These are phyloP conservation scores for Diaporthe amygdali DNA, from an alignment of 2,329 filamentous ascomycete species.

Conservation along the genomic window DNA sequence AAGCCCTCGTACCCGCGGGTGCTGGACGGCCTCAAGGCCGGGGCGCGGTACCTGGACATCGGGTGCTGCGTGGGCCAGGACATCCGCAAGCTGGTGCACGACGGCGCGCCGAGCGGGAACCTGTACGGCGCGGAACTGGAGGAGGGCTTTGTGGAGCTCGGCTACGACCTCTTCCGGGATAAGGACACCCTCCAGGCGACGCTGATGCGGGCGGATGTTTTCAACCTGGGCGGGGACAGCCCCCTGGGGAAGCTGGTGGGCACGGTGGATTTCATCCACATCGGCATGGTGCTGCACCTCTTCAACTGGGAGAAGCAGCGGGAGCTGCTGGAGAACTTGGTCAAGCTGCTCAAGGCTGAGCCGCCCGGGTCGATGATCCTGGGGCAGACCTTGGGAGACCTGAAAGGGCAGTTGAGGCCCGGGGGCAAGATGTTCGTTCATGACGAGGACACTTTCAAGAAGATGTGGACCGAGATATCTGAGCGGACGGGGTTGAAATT, in stretches of 20 bases:
- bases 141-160: conserved; percentile 37
- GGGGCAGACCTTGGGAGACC: conserved; percentile 24
- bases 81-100: conserved; percentile 46
- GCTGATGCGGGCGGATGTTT: conserved; percentile 34
- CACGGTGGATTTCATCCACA: conserved; percentile 35
- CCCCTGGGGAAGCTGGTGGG: conserved; percentile 29
- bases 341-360: conserved; percentile 30
- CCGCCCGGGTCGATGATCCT: conserved; percentile 21
- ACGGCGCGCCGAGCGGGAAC: conserved; percentile 43
- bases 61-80: conserved; percentile 52
- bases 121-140: conserved; percentile 45
- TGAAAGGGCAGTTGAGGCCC: conserved; percentile 6
- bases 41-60: conserved; percentile 42
- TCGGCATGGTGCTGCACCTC: conserved; percentile 38
- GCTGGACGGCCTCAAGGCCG: conserved; percentile 33
- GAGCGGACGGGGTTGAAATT: conserved; percentile 22
- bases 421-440: conserved; percentile 4
- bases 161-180: conserved; percentile 42
- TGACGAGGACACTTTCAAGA: conserved; percentile 25
- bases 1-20: conserved; percentile 36
- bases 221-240: conserved; percentile 28
- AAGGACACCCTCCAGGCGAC: conserved; percentile 26
- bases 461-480: conserved; percentile 27
- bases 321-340: conserved; percentile 30
- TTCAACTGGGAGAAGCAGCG: conserved; percentile 37